A percentile compares a stretch with the other conserved stretches of the same genome.
Conservation (phyloP, 495 filamentous ascomycete species). For the Achaetomiella virescens region DNA sequence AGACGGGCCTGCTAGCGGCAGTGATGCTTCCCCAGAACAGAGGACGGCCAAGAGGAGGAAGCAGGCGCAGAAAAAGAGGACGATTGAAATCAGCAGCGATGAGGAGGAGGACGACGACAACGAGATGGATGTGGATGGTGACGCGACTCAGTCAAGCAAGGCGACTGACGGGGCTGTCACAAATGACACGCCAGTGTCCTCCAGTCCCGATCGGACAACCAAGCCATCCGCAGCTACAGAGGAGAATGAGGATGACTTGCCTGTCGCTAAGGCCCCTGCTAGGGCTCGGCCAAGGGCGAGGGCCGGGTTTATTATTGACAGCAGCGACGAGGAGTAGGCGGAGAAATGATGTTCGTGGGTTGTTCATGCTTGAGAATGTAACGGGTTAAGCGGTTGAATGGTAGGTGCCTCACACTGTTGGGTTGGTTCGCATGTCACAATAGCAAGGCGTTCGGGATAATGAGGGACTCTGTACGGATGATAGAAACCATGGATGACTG, state of each 20-base stretch:
- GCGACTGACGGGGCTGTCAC: conserved; percentile 6
- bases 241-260: conserved; percentile 35
- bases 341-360: not conserved
- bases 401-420: not conserved
- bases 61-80: not conserved
- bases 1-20: not conserved
- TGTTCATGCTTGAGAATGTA: not conserved
- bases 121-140: conserved; percentile 15
- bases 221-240: conserved; percentile 8
- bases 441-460: not conserved
- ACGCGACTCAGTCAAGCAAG: conserved; percentile 16
- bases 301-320: conserved; percentile 52
- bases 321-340: conserved; percentile 46
- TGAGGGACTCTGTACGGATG: not conserved
- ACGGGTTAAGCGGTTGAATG: not conserved
- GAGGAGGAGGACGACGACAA: conserved; percentile 26
- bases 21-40: not conserved
- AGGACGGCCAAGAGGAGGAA: conserved; percentile 3
- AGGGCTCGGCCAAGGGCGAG: conserved; percentile 36
- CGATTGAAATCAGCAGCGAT: conserved; percentile 14
- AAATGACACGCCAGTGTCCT: conserved; percentile 19
- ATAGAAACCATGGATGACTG: no score
- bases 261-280: conserved; percentile 18
- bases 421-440: not conserved
- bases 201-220: conserved; percentile 17